Evolutionary conservation across 1,284 basidiomycete genomes (phyloP).

Genomic region (Ceratobasidium sp.): DNA sequence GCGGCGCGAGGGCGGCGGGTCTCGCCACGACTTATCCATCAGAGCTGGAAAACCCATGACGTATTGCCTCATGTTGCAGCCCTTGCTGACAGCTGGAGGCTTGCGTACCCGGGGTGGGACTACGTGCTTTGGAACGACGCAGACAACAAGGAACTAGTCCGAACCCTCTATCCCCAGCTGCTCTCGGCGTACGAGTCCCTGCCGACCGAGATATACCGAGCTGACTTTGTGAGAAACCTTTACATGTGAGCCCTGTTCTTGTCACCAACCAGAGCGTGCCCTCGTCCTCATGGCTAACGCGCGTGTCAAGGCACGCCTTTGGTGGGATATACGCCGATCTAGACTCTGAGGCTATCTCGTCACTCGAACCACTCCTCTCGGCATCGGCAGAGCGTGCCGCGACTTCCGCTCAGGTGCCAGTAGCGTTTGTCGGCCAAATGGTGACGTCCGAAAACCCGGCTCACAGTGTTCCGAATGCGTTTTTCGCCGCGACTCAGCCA

Average conservation of each 20-base stretch:
- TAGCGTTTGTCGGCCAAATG: constrained; percentile 32
- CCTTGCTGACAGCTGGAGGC: constrained; percentile 32
- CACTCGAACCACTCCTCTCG: constrained; percentile 27
- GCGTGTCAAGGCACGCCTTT: constrained; percentile 30
- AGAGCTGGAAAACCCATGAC: constrained; percentile 38
- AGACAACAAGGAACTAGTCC: constrained; percentile 36
- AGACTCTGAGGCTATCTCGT: constrained; percentile 25
- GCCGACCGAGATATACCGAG: constrained; percentile 33
- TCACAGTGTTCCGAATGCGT: constrained; percentile 27
- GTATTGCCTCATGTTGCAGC: constrained; percentile 22
- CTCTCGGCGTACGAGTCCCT: constrained; percentile 22
- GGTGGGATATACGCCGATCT: constrained; percentile 40
- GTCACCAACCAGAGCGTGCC: not conserved
- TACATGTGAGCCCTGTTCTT: constrained; percentile 19
- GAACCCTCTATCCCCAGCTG: constrained; percentile 23
- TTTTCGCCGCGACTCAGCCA: constrained; percentile 20
- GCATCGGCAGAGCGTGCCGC: constrained; percentile 20
- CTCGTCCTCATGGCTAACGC: not conserved
- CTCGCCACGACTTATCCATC: constrained; percentile 27
- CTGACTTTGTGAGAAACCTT: constrained; percentile 37
- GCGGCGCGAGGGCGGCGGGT: not conserved
- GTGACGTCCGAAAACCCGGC: constrained; percentile 32
- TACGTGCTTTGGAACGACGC: constrained; percentile 40
- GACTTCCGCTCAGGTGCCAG: not conserved
- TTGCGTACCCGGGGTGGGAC: constrained; percentile 28